Base-by-base conservation (phyloP, 1,284 basidiomycete species). In the Pseudozyma sp. region DNA sequence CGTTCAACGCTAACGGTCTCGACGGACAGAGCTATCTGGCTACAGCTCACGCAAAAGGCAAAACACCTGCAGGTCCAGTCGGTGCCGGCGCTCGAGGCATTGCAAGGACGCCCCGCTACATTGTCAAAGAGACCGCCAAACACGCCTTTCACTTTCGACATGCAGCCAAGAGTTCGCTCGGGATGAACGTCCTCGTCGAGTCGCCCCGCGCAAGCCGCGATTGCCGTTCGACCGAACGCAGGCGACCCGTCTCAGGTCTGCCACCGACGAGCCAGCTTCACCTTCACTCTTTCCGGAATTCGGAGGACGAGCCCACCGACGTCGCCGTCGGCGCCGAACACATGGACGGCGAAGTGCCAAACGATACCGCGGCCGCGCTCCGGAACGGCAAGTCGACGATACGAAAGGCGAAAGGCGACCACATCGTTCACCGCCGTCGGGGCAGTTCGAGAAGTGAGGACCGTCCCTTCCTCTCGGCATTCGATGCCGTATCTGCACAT, bases 1-100 rank as follows among this genome's bases (percentile, higher is more conserved):
- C 77, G 1, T 81, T 81, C 69, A 74, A 81, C 52, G 80, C 80
- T 45, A 81, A 81, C 44, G 80, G 80, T 33, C 57, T 72, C 46
- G 80, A 81, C 49, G 58, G 56, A 37, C 72, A 70, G 14, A 80
- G 78, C 69, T 78, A 79, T 51, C 60, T 81, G 7, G 71, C 71
- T 4, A 52, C 62, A 0, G 64, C 58, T 2, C 67, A 73, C n/a
- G 71, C 68, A 17, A 60, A 56, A 31, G 80, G 72, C 17, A 62
- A 77, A 44, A 46, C 47, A 46, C 45, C 74, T 13, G 45, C 61
- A 24, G 62, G 61, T 34, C 60, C 65, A 10, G 62, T 76, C n/a
- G 66, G 65, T 5, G 29, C 63, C n/a, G 74, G 74, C 17, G 77
- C 77, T 24, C 75, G 63, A 45, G 58, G 68, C 7, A 44, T 80